Evolutionary conservation across 768 basidiomycete genomes (phyloP).

Genomic region (Rhodosporidiobolus odoratus): DNA sequence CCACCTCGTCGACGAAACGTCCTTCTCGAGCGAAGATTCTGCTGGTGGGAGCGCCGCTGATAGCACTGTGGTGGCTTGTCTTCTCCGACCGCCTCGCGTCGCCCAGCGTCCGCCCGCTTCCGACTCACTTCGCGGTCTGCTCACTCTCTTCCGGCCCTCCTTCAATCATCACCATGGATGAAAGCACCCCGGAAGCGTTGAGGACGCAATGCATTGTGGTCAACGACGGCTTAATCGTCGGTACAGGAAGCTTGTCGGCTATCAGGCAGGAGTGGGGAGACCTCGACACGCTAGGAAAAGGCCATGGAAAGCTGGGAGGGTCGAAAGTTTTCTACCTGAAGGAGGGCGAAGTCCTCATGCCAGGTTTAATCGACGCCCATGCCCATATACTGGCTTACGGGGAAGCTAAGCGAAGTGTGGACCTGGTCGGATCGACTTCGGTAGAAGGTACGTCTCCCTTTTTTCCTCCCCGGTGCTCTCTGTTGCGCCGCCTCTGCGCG

Average conservation of each 20-base stretch:
- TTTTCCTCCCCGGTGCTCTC: background rate
- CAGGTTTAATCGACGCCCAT: conserved; percentile 58
- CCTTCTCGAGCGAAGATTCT: background rate
- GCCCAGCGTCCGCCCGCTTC: background rate
- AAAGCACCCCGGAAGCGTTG: background rate
- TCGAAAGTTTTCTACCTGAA: conserved; percentile 11
- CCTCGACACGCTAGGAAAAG: conserved; percentile 10
- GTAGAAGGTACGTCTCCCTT: conserved; percentile 53
- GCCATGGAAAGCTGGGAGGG: background rate
- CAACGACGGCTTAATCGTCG: conserved; percentile 1
- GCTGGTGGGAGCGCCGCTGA: background rate
- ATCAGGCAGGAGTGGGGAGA: conserved; percentile 30
- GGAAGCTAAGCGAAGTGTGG: conserved; percentile 58
- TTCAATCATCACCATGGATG: conserved; percentile 22
- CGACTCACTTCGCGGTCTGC: conserved; percentile 20
- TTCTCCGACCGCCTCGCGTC: background rate
- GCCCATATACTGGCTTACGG: conserved; percentile 73
- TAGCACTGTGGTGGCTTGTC: conserved; percentile 2
- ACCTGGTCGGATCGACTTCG: conserved; percentile 58
- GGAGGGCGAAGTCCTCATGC: conserved; percentile 7
- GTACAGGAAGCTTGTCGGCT: background rate
- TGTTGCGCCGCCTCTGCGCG: too few relatives aligned
- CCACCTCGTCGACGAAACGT: background rate
- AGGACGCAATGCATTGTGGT: conserved; percentile 30
- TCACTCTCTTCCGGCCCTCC: background rate